Conservation (phyloP, 108 stramenopile genomes). For the Schizochytrium sp. region DNA sequence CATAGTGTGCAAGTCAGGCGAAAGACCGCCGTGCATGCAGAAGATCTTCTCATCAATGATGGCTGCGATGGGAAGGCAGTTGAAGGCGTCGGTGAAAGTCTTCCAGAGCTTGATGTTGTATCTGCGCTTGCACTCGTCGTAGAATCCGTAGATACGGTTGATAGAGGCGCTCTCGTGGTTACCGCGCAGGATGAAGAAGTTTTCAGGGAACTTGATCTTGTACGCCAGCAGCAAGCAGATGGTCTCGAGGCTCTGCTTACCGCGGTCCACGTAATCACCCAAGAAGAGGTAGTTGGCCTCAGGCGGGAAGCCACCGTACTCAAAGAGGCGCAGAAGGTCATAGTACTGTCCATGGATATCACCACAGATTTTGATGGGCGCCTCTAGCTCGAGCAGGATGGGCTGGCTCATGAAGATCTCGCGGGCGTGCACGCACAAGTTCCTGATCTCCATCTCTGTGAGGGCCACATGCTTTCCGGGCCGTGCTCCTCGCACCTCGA, state of each 20-base stretch:
- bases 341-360: conserved; percentile 94
- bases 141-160: conserved; percentile 99
- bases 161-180: conserved; percentile 99
- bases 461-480: conserved; percentile 66
- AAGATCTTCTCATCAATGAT: conserved; percentile 99
- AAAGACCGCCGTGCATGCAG: conserved; percentile 98
- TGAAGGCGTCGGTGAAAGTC: conserved; percentile 99
- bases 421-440: conserved; percentile 88
- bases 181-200: conserved; percentile 98
- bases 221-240: conserved; percentile 96
- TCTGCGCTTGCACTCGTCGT: conserved; percentile 98
- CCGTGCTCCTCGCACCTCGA: conserved; percentile 67
- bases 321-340: conserved; percentile 95
- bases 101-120: conserved; percentile 99
- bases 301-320: conserved; percentile 95
- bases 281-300: conserved; percentile 82
- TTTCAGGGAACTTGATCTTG: conserved; percentile 99
- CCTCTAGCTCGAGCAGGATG: conserved; percentile 93
- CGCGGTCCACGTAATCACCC: conserved; percentile 76
- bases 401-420: conserved; percentile 95
- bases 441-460: conserved; percentile 90
- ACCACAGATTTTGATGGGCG: conserved; percentile 97
- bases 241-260: conserved; percentile 84
- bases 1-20: conserved; percentile 94
- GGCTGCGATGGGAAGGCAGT: conserved; percentile 98